Evolutionary conservation across 2,329 filamentous ascomycete species (phyloP).

Genomic region (Gyromitra esculenta): DNA sequence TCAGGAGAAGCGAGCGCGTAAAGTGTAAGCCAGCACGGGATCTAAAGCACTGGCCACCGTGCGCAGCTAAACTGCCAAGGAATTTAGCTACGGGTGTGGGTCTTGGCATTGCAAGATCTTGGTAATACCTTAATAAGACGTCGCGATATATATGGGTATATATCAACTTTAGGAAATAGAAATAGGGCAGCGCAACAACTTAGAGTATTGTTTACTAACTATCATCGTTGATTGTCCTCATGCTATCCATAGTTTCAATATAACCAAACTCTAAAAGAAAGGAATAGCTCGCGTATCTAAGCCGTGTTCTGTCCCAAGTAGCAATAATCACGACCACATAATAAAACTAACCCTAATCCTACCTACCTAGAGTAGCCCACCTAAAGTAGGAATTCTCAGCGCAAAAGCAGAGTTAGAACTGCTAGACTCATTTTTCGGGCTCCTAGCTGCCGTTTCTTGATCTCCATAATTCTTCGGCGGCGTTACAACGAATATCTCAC

Average conservation of each 20-base stretch:
- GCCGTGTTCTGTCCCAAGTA: neutral
- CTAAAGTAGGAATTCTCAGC: too few species aligned
- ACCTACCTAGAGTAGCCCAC: too few species aligned
- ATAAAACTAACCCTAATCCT: neutral
- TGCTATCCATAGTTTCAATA: too few species aligned
- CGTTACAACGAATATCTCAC: slow-evolving; percentile 71
- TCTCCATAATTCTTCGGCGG: slow-evolving; percentile 1
- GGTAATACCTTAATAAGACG: neutral
- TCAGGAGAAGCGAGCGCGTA: neutral
- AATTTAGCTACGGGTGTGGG: neutral
- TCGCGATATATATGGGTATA: neutral
- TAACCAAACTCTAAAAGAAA: neutral
- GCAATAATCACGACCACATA: neutral
- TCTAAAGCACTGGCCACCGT: neutral
- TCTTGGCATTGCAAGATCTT: neutral
- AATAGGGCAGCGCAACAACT: too few species aligned
- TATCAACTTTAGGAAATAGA: too few species aligned
- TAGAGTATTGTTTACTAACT: too few species aligned
- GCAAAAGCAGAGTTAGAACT: too few species aligned
- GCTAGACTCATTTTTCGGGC: too few species aligned
- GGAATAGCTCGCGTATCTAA: neutral
- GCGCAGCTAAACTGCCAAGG: neutral
- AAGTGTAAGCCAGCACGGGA: neutral
- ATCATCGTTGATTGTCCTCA: too few species aligned
- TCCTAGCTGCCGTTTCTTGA: neutral